Conservation (phyloP, 495 filamentous ascomycete species). For the Penicillium antarcticum region DNA sequence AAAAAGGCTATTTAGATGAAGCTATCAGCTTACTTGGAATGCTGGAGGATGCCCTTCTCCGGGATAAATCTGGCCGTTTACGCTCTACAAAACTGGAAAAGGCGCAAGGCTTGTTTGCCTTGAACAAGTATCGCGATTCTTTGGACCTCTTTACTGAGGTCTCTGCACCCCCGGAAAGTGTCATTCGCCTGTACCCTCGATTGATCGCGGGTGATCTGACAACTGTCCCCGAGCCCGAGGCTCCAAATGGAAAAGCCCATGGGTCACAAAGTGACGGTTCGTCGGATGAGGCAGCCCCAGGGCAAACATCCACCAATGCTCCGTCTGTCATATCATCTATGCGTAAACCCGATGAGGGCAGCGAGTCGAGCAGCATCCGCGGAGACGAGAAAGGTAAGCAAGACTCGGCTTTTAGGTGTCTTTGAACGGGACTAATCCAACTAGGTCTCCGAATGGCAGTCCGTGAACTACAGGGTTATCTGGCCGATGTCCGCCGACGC, state of each 20-base stretch:
- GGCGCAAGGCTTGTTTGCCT: constrained; percentile 76
- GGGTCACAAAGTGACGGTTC: constrained; percentile 27
- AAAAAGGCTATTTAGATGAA: constrained; percentile 77
- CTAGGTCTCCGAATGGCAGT: constrained; percentile 72
- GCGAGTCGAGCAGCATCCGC: constrained; percentile 46
- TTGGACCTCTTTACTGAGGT: constrained; percentile 89
- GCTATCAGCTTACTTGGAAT: constrained; percentile 84
- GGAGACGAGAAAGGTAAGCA: constrained; percentile 24
- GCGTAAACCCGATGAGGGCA: constrained; percentile 36
- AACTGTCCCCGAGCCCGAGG: constrained; percentile 43
- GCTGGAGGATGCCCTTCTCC: constrained; percentile 87
- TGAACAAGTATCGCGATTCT: constrained; percentile 81
- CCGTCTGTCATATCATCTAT: constrained; percentile 62
- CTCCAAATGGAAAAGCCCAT: constrained; percentile 42
- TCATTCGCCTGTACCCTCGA: constrained; percentile 80
- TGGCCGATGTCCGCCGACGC: constrained; percentile 76
- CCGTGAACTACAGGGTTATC: constrained; percentile 75
- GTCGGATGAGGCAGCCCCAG: constrained; percentile 16
- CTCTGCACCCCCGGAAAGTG: constrained; percentile 81
- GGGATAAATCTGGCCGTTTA: constrained; percentile 75
- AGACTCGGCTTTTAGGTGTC: neutral
- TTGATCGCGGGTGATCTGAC: constrained; percentile 82
- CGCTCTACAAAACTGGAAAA: constrained; percentile 87
- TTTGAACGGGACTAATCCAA: constrained; percentile 52
- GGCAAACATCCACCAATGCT: constrained; percentile 25